Percentiles rank a stretch among this genome's conserved stretches.
These are phyloP conservation scores for Dactylonectria estremocensis DNA, from an alignment of 2,329 filamentous ascomycete genomes.

Conservation along the genomic window DNA sequence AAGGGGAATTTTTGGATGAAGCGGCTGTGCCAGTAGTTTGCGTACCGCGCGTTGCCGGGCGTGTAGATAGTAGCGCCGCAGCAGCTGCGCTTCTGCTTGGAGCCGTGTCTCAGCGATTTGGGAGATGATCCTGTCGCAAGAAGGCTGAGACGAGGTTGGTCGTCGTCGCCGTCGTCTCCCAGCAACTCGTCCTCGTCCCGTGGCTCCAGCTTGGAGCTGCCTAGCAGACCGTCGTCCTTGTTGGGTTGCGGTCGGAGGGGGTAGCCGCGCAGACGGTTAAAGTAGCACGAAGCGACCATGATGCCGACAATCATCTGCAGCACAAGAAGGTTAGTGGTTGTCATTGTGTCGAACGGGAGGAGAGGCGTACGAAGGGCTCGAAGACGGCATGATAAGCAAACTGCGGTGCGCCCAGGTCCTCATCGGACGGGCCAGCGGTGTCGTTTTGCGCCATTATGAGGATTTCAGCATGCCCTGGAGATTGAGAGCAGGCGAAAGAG, in stretches of 20 bases:
- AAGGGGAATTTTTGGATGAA: constrained; percentile 78
- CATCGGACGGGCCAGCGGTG: constrained; percentile 18
- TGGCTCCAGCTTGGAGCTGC: constrained; percentile 40
- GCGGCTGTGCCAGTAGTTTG: constrained; percentile 71
- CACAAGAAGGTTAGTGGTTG: constrained; percentile 13
- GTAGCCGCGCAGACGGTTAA: constrained; percentile 48
- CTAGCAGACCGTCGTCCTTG: constrained; percentile 44
- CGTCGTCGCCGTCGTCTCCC: constrained; percentile 41
- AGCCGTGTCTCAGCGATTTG: not conserved
- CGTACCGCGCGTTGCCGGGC: constrained; percentile 74
- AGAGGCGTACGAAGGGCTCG: constrained; percentile 47
- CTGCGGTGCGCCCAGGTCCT: constrained; percentile 47
- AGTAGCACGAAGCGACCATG: constrained; percentile 49
- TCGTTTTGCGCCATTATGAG: not conserved
- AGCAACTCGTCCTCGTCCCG: constrained; percentile 40
- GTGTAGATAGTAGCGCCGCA: constrained; percentile 66
- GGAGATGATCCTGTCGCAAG: constrained; percentile 1
- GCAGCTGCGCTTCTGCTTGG: constrained; percentile 59
- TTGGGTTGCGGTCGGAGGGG: constrained; percentile 39
- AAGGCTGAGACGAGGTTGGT: constrained; percentile 34
- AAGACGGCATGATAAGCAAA: constrained; percentile 46
- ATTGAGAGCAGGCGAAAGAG: too few relatives aligned
- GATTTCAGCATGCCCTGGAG: constrained; percentile 7
- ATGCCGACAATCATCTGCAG: constrained; percentile 47
- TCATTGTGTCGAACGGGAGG: not conserved